Evolutionary conservation across 305 asterid species (phyloP).

Genomic region (Striga hermonthica): DNA sequence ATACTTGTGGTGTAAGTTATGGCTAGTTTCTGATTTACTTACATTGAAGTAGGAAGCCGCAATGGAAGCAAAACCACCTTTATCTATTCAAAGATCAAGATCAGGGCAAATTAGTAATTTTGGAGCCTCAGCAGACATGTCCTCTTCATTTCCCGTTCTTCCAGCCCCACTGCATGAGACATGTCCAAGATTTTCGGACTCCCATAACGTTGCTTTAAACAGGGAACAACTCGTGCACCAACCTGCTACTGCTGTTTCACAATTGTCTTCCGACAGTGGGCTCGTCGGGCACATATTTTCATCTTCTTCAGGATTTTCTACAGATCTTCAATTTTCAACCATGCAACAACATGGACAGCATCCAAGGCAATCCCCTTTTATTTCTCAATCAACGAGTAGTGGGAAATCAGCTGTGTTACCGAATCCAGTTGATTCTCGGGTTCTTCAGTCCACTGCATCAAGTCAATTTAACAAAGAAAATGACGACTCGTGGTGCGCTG

Average conservation of each 20-base stretch:
- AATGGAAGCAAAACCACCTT: constrained; percentile 55
- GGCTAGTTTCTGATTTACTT: constrained; percentile 27
- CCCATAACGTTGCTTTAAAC: constrained; percentile 38
- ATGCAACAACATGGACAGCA: constrained; percentile 51
- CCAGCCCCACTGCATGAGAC: constrained; percentile 55
- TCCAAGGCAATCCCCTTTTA: constrained; percentile 55
- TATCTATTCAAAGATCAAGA: constrained; percentile 60
- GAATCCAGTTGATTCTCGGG: constrained; percentile 45
- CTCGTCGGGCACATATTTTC: constrained; percentile 67
- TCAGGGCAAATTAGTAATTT: constrained; percentile 48
- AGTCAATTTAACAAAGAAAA: constrained; percentile 50
- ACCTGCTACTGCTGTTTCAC: constrained; percentile 44
- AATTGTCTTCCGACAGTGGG: constrained; percentile 54
- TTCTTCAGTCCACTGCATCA: constrained; percentile 60
- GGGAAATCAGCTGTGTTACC: constrained; percentile 47
- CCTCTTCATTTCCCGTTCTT: constrained; percentile 54
- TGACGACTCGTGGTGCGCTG: constrained; percentile 62
- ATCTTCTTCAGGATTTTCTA: constrained; percentile 59
- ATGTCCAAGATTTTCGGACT: constrained; percentile 42
- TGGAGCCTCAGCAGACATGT: constrained; percentile 57
- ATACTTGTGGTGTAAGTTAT: constrained; percentile 25
- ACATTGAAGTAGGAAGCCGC: constrained; percentile 25
- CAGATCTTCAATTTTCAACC: constrained; percentile 66
- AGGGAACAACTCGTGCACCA: constrained; percentile 41
- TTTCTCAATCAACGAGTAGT: constrained; percentile 59